Conservation (phyloP, 2,329 filamentous ascomycete species). For the Aureobasidium lini region DNA sequence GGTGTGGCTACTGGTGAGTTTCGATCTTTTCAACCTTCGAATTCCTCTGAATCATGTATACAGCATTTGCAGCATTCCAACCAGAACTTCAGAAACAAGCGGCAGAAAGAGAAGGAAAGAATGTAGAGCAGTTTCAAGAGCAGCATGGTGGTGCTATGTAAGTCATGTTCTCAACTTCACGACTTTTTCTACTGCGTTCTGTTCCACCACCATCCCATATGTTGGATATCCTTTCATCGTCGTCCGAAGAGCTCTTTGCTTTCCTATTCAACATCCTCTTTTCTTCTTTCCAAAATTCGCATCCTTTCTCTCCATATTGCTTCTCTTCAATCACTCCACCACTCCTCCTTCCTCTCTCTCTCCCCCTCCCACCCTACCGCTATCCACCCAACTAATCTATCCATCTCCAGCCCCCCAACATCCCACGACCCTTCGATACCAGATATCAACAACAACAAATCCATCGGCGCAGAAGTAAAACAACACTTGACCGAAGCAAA, state of each 20-base stretch:
- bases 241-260: too few relatives aligned
- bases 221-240: too few relatives aligned
- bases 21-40: too few relatives aligned
- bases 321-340: too few relatives aligned
- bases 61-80: constrained; percentile 24
- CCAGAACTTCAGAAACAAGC: constrained; percentile 24
- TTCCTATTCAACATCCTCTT: too few relatives aligned
- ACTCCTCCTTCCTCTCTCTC: too few relatives aligned
- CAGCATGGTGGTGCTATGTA: constrained; percentile 14
- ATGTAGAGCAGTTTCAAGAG: constrained; percentile 15
- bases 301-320: too few relatives aligned
- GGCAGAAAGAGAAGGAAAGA: constrained; percentile 18
- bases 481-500: not conserved
- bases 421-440: constrained; percentile 15
- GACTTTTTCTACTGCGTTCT: too few relatives aligned
- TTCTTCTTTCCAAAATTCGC: too few relatives aligned
- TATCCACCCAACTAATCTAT: not conserved
- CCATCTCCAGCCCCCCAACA: not conserved
- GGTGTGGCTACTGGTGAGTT: constrained; percentile 19
- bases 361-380: not conserved
- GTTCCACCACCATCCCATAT: too few relatives aligned
- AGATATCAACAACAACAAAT: constrained; percentile 9
- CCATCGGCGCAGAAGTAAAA: constrained; percentile 8
- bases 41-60: not conserved
- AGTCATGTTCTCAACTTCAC: too few relatives aligned